These are phyloP conservation scores for Arabidopsis suecica DNA, from an alignment of 345 rosid species.

Conservation along the genomic window DNA sequence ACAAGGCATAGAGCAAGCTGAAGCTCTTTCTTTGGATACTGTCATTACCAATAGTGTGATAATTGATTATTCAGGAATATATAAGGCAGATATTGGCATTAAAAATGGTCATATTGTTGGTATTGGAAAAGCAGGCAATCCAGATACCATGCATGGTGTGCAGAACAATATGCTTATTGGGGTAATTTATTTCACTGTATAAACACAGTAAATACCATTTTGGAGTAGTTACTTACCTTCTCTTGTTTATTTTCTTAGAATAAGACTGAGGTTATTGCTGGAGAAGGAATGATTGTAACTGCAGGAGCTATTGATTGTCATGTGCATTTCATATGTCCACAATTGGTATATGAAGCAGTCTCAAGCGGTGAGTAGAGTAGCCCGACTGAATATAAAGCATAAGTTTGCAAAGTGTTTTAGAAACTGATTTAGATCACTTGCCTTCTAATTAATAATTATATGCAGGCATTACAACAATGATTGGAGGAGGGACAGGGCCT, in stretches of 20 bases:
- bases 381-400: background rate
- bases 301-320: constrained; percentile 98
- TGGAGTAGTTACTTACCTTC: constrained; percentile 31
- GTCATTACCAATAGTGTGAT: constrained; percentile 88
- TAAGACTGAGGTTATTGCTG: constrained; percentile 93
- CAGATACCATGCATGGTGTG: constrained; percentile 78
- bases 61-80: constrained; percentile 82
- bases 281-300: constrained; percentile 90
- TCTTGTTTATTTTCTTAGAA: constrained; percentile 47
- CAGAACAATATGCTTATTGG: constrained; percentile 69
- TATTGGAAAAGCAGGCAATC: constrained; percentile 93
- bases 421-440: constrained; percentile 16
- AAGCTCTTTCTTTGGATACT: constrained; percentile 65
- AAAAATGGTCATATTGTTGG: constrained; percentile 64
- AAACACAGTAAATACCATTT: constrained; percentile 15
- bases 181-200: constrained; percentile 51
- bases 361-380: constrained; percentile 79
- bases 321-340: constrained; percentile 98
- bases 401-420: too few relatives aligned
- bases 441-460: constrained; percentile 3
- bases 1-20: constrained; percentile 62
- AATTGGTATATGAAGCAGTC: constrained; percentile 84
- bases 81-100: constrained; percentile 94
- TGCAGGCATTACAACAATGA: constrained; percentile 86
- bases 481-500: constrained; percentile 99